A percentile compares a stretch with the other conserved stretches of the same genome.
Evolutionary conservation across 805 yeast genomes (phyloP).

Genomic region (Kodamaea jinghongensis): DNA sequence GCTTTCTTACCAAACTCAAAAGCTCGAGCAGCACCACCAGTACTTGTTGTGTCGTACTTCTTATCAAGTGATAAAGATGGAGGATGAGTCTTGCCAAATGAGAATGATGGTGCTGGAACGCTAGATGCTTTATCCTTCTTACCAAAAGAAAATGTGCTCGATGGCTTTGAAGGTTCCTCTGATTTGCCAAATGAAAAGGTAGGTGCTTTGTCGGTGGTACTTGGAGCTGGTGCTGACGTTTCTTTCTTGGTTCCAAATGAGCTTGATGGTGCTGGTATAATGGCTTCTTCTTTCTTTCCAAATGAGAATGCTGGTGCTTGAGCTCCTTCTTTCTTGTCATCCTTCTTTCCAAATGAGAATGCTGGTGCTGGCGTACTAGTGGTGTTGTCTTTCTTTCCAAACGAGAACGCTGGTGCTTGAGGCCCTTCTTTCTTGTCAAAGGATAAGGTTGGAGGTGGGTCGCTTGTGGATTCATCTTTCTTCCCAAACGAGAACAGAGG

Average conservation of each 20-base stretch:
- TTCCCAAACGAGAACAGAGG: slow-evolving; percentile 7
- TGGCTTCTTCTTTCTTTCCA: slow-evolving; percentile 7
- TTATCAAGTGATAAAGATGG: no score
- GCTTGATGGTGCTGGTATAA: slow-evolving; percentile 1
- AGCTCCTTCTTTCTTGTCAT: no score
- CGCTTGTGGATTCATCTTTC: neutral
- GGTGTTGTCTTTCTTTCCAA: neutral
- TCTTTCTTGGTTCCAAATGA: slow-evolving; percentile 2
- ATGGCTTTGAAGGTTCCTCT: slow-evolving; percentile 6
- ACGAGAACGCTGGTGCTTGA: slow-evolving; percentile 4
- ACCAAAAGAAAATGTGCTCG: slow-evolving; percentile 15
- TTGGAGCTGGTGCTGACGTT: no score
- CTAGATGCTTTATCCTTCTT: slow-evolving; percentile 6
- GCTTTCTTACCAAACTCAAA: neutral
- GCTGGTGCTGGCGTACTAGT: neutral
- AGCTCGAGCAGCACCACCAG: no score
- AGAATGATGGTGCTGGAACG: slow-evolving; percentile 2
- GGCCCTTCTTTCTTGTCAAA: slow-evolving; percentile 4
- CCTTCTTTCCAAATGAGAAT: slow-evolving; percentile 8
- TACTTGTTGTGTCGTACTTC: no score
- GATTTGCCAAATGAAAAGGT: slow-evolving; percentile 3
- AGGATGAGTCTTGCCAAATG: no score
- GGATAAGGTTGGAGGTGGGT: slow-evolving; percentile 6
- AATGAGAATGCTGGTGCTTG: slow-evolving; percentile 6
- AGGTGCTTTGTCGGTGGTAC: neutral